Conservation (phyloP, 768 basidiomycete species). For the Trametes gibbosa region DNA sequence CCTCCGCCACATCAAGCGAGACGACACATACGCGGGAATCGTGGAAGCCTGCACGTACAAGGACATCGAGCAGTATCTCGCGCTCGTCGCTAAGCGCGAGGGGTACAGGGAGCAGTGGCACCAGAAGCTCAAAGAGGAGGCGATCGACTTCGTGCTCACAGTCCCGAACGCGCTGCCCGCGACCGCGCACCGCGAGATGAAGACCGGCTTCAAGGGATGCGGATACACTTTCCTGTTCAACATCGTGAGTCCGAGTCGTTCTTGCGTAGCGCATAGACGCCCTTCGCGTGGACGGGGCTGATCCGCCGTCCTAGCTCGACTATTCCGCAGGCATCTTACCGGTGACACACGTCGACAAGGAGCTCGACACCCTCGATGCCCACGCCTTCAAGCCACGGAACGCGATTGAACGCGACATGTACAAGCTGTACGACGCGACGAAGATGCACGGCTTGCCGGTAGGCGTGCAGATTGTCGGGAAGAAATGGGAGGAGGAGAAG, state of each 20-base stretch:
- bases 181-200: conserved; percentile 36
- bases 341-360: conserved; percentile 39
- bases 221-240: conserved; percentile 43
- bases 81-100: conserved; percentile 30
- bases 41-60: conserved; percentile 27
- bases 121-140: conserved; percentile 23
- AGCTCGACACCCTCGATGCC: conserved; percentile 31
- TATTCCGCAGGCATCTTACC: conserved; percentile 47
- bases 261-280: no score
- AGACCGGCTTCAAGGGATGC: conserved; percentile 33
- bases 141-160: conserved; percentile 39
- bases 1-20: conserved; percentile 23
- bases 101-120: conserved; percentile 29
- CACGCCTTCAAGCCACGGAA: conserved; percentile 31
- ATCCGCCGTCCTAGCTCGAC: conserved; percentile 36
- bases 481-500: conserved; percentile 47
- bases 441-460: conserved; percentile 47
- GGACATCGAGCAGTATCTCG: conserved; percentile 27
- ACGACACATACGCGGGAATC: conserved; percentile 25
- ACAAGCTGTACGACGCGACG: conserved; percentile 40
- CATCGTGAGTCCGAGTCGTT: conserved; percentile 39
- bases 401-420: conserved; percentile 37
- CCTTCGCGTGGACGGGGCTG: background rate
- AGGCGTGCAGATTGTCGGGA: conserved; percentile 44
- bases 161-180: conserved; percentile 41